Evolutionary conservation across 2,329 filamentous ascomycete species (phyloP).

Genomic region (Rutstroemia sp.): DNA sequence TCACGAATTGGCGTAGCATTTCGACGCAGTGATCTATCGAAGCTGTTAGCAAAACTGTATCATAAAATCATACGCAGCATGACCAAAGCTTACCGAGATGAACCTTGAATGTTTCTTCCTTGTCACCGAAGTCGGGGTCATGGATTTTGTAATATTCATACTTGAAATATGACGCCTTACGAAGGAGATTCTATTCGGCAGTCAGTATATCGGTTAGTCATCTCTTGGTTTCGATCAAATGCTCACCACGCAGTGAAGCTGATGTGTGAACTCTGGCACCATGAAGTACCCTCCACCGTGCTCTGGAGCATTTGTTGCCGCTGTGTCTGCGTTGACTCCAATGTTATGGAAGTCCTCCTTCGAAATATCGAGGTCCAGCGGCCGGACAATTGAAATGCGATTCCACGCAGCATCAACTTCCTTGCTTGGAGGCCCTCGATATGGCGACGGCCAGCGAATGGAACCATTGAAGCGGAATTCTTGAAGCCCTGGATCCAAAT

Average conservation of each 20-base stretch:
- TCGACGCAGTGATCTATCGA: slow-evolving; percentile 1
- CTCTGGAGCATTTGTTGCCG: background rate
- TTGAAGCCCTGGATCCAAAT: background rate
- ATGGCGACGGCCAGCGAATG: background rate
- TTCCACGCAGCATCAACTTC: background rate
- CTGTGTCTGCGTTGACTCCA: background rate
- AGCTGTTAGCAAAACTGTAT: no score
- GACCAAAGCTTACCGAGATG: background rate
- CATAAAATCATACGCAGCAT: background rate
- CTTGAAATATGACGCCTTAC: background rate
- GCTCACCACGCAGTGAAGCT: background rate
- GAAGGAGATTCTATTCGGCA: background rate
- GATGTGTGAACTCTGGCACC: background rate
- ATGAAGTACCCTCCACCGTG: background rate
- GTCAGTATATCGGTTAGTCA: background rate
- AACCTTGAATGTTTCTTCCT: background rate
- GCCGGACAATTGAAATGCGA: background rate
- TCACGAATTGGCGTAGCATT: slow-evolving; percentile 1
- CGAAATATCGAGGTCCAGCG: background rate
- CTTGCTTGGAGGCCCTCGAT: background rate
- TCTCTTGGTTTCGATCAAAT: background rate
- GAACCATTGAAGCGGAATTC: background rate
- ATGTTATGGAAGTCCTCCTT: background rate
- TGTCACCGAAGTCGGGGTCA: background rate
- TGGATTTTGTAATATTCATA: background rate